A percentile compares a stretch with the other conserved stretches of the same genome.
These are phyloP conservation scores for Leptomonas seymouri DNA, from an alignment of 208 protist species.

Conservation along the genomic window DNA sequence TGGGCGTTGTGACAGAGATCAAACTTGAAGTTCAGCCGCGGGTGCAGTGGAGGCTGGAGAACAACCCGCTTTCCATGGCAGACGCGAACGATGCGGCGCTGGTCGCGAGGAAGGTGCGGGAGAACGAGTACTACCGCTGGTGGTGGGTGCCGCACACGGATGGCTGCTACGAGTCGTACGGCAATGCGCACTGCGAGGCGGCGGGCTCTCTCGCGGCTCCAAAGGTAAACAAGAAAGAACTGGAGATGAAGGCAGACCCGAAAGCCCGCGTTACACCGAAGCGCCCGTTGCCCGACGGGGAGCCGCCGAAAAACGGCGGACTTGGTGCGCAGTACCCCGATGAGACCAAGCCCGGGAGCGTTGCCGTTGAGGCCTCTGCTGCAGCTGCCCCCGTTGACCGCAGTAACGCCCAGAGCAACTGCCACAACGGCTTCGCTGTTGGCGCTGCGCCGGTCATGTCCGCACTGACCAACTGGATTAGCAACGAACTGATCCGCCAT, in stretches of 20 bases:
- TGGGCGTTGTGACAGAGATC: conserved; percentile 71
- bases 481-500: conserved; percentile 61
- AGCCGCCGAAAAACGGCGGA: not conserved
- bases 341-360: conserved; percentile 5
- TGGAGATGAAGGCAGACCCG: not conserved
- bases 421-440: not conserved
- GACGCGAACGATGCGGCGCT: conserved; percentile 37
- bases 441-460: not conserved
- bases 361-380: not conserved
- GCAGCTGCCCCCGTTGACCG: not conserved
- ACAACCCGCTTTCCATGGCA: conserved; percentile 42
- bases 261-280: not conserved
- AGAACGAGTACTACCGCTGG: conserved; percentile 69
- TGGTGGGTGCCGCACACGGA: conserved; percentile 85
- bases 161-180: conserved; percentile 73
- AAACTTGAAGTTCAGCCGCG: conserved; percentile 57
- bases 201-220: not conserved
- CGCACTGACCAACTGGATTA: conserved; percentile 22
- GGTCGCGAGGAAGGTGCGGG: conserved; percentile 34
- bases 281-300: not conserved
- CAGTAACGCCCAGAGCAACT: not conserved
- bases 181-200: conserved; percentile 23
- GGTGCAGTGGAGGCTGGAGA: conserved; percentile 51
- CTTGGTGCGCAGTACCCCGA: conserved; percentile 1
- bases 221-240: not conserved